These are phyloP conservation scores for Thyridium curvatum DNA, from an alignment of 2,329 filamentous ascomycete species.

Conservation along the genomic window DNA sequence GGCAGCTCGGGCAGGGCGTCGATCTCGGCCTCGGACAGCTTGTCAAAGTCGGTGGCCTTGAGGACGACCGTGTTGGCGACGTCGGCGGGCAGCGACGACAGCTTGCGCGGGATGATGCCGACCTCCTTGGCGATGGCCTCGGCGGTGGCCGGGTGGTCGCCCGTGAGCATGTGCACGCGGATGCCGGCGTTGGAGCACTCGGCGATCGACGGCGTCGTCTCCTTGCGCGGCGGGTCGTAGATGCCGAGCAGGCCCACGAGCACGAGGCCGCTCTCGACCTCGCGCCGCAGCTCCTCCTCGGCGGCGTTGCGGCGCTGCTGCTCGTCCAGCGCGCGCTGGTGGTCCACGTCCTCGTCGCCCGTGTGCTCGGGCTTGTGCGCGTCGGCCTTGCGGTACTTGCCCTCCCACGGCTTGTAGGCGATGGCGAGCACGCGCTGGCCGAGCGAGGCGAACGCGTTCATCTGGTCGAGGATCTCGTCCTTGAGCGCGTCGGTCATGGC, in stretches of 20 bases:
- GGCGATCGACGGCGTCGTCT: constrained; percentile 67
- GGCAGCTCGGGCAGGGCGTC: constrained; percentile 70
- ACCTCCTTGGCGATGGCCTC: constrained; percentile 73
- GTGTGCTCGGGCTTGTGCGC: constrained; percentile 1
- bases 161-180: constrained; percentile 77
- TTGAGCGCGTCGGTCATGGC: constrained; percentile 45
- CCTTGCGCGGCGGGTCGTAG: constrained; percentile 78
- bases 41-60: constrained; percentile 74
- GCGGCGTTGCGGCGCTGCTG: neutral
- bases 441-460: constrained; percentile 55
- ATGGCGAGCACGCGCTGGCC: constrained; percentile 69
- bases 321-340: neutral
- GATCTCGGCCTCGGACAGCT: constrained; percentile 67
- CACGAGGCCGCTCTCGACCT: constrained; percentile 61
- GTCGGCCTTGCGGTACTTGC: constrained; percentile 28
- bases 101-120: constrained; percentile 64
- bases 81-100: constrained; percentile 50
- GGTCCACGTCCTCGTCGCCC: constrained; percentile 1
- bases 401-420: constrained; percentile 55
- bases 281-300: constrained; percentile 37
- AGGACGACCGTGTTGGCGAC: constrained; percentile 66
- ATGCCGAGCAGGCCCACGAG: constrained; percentile 81
- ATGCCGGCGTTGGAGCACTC: constrained; percentile 70
- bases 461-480: constrained; percentile 43
- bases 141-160: constrained; percentile 74